Percentiles rank a stretch among this genome's conserved stretches.
Evolutionary conservation across 352 stramenopile species (phyloP).

Genomic region (Pythium pyrilobum): DNA sequence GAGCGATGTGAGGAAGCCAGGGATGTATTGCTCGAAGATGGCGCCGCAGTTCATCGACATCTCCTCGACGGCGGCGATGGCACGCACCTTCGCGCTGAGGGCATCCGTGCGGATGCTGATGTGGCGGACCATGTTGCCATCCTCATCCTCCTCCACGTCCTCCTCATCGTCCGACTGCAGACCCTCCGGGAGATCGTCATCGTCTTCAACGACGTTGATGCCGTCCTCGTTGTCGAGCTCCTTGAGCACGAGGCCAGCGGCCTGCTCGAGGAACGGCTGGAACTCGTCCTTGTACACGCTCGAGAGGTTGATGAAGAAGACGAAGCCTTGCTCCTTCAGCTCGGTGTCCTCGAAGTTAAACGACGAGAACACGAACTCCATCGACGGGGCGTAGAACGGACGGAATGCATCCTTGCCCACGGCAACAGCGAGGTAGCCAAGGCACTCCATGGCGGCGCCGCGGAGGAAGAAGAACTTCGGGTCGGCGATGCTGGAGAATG

Average conservation of each 20-base stretch:
- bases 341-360: constrained; percentile 93
- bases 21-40: constrained; percentile 81
- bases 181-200: constrained; percentile 64
- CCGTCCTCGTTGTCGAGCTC: constrained; percentile 75
- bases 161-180: constrained; percentile 78
- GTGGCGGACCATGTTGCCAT: constrained; percentile 64
- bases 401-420: constrained; percentile 95
- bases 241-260: constrained; percentile 61
- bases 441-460: constrained; percentile 95
- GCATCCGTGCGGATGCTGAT: constrained; percentile 86
- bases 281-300: constrained; percentile 99
- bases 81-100: constrained; percentile 81
- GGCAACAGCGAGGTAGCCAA: constrained; percentile 97
- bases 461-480: constrained; percentile 92
- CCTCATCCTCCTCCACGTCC: constrained; percentile 54
- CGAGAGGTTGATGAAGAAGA: constrained; percentile 97
- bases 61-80: constrained; percentile 77
- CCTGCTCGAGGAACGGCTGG: constrained; percentile 86
- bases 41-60: constrained; percentile 75
- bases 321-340: constrained; percentile 97
- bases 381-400: constrained; percentile 92
- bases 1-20: constrained; percentile 76
- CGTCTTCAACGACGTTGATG: constrained; percentile 63
- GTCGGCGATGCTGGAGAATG: constrained; percentile 90
- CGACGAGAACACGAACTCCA: constrained; percentile 93